Evolutionary conservation across 805 yeast genomes (phyloP), one percentile per base, ranked within the genome.

Genomic region (Suhomyces prunicola): DNA sequence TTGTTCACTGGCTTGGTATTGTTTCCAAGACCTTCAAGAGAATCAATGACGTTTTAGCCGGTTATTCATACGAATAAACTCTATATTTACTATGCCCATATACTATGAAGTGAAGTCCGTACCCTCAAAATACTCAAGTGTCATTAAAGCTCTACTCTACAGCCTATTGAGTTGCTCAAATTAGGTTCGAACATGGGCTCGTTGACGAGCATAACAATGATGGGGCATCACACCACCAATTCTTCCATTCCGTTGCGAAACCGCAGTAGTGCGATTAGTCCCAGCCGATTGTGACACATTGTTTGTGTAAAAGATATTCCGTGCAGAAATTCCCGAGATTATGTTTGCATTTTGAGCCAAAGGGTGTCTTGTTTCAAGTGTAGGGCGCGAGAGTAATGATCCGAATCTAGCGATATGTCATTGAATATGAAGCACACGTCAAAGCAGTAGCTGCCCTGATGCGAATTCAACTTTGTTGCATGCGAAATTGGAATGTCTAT

Each of bases 1-100:
- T 76, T 26, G 71, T 72, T 3, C 62, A 68, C 50, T 78, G 82
- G 80, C 63, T 81, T 9, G 75, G 76, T 0, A 71, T 78, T 35
- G 69, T 80, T 3, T 65, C 72, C n/a, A 64, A 65, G 35, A 62
- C 79, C 1, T 58, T 70, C 17, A 69, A 68, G 57, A 65, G 76
- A 54, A 64, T 70, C 23, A 57, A 48, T 19, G 36, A 36, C 33
- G 42, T 39, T 39, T 39, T 39, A 12, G 12, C 42, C 3, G 31
- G n/a, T 39, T 39, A 39, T 17, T 10, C 15, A 5, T 17, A 19
- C 17, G 36, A 33, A 6, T n/a, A 33, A 8, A 33, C 17, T 33
- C 8, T 33, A 33, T 33, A n/a, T n/a, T n/a, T n/a, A 33, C 31
- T 29, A 29, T 33, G 36, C 36, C 36, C 17, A n/a, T 33, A 33